A percentile compares a stretch with the other conserved stretches of the same genome.
Evolutionary conservation across 1,139 yeast genomes (phyloP).

Genomic region (Lodderomyces jiufengensis): DNA sequence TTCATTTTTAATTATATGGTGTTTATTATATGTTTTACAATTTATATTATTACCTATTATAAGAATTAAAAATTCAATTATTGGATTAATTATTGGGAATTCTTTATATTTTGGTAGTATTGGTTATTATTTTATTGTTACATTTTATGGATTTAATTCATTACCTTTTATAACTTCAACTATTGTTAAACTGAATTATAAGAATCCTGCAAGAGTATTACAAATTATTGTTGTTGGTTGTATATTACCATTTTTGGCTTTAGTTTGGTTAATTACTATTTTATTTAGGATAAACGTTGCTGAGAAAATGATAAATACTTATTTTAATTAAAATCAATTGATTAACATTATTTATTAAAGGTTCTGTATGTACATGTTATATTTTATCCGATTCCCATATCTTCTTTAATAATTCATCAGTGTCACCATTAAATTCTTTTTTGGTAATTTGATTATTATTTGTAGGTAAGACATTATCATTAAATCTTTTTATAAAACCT

Average conservation of each 20-base stretch:
- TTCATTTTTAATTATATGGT: constrained; percentile 79
- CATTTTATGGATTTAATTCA: constrained; percentile 85
- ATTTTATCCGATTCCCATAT: constrained; percentile 13
- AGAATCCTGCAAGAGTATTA: constrained; percentile 30
- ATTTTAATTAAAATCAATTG: constrained; percentile 41
- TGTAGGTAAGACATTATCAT: background rate
- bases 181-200: constrained; percentile 23
- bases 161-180: constrained; percentile 62
- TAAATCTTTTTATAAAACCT: constrained; percentile 17
- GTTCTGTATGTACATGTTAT: background rate
- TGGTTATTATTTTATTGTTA: constrained; percentile 70
- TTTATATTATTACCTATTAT: constrained; percentile 72
- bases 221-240: constrained; percentile 41
- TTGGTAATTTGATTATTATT: too few species aligned
- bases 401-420: constrained; percentile 11
- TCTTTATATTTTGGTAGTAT: constrained; percentile 69
- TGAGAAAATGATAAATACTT: constrained; percentile 60
- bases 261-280: constrained; percentile 56
- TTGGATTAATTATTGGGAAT: constrained; percentile 71
- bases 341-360: too few species aligned
- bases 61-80: constrained; percentile 53
- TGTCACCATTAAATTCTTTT: constrained; percentile 9
- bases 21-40: constrained; percentile 70
- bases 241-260: constrained; percentile 50
- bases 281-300: constrained; percentile 71